Evolutionary conservation across 176 grass and related monocot genomes (phyloP).

Genomic region (Raddia distichophylla): DNA sequence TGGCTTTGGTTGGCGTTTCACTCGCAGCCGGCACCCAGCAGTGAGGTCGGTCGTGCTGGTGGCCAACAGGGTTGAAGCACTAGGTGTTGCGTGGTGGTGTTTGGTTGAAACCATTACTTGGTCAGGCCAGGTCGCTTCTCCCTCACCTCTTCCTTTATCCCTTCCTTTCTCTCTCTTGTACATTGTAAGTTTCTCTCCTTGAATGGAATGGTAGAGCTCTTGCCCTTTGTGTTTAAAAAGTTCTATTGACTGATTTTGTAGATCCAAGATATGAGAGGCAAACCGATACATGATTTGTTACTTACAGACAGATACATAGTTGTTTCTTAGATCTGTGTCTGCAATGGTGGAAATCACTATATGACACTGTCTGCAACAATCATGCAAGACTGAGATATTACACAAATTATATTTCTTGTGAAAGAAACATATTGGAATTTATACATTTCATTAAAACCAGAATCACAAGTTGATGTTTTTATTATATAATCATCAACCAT

Average conservation of each 20-base stretch:
- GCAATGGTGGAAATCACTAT: neutral
- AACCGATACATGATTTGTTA: neutral
- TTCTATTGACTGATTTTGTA: neutral
- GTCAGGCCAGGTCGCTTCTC: too few species aligned
- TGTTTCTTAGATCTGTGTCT: neutral
- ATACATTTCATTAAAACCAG: neutral
- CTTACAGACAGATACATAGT: neutral
- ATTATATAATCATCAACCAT: constrained; percentile 16
- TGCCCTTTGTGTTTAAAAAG: too few species aligned
- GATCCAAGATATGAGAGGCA: constrained; percentile 9
- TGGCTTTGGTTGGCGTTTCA: too few species aligned
- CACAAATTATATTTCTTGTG: constrained; percentile 20
- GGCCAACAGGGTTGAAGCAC: too few species aligned
- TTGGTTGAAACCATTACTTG: too few species aligned
- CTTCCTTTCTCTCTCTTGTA: too few species aligned
- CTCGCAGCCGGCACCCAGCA: too few species aligned
- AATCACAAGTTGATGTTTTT: constrained; percentile 24
- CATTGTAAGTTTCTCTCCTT: too few species aligned
- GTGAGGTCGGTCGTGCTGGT: too few species aligned
- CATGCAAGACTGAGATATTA: constrained; percentile 1
- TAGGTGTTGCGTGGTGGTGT: too few species aligned
- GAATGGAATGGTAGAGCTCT: too few species aligned
- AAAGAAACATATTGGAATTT: constrained; percentile 22
- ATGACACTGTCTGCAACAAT: neutral
- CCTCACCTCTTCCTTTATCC: too few species aligned